A percentile compares a stretch with the other conserved stretches of the same genome.
Conservation (phyloP, 1,139 yeast species). For the Hemisphaericaspora lyxosophila region DNA sequence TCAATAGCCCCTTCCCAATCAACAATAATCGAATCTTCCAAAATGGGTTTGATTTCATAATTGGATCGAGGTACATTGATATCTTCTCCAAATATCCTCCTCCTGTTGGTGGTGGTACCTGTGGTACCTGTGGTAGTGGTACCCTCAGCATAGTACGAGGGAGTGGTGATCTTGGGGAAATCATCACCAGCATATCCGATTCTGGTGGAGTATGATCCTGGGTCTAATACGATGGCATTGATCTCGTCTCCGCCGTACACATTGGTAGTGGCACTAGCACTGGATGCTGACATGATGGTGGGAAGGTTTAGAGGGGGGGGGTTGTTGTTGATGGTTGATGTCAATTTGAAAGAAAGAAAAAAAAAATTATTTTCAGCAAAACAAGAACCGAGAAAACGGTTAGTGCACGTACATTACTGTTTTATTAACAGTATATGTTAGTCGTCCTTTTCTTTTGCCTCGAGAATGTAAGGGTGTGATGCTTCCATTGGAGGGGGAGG, state of each 20-base stretch:
- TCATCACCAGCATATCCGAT: slow-evolving; percentile 96
- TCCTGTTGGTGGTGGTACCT: slow-evolving; percentile 9
- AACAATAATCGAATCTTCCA: slow-evolving; percentile 56
- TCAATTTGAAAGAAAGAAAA: background rate
- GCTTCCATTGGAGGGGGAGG: no score
- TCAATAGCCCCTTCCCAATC: slow-evolving; percentile 80
- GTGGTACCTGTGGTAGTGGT: background rate
- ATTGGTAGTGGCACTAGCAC: slow-evolving; percentile 18
- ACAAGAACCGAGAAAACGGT: background rate
- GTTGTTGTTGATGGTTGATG: background rate
- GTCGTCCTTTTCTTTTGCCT: no score
- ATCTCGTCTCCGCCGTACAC: slow-evolving; percentile 73
- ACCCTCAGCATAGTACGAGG: slow-evolving; percentile 52
- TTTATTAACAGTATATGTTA: no score
- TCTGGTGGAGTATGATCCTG: slow-evolving; percentile 81
- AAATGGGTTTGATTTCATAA: slow-evolving; percentile 55
- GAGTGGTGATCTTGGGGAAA: slow-evolving; percentile 72
- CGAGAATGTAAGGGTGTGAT: no score
- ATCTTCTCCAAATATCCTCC: slow-evolving; percentile 53
- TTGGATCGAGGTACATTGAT: slow-evolving; percentile 54
- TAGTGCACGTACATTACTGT: slow-evolving; percentile 1
- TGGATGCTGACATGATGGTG: slow-evolving; percentile 14
- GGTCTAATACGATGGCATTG: slow-evolving; percentile 86
- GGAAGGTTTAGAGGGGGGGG: background rate
- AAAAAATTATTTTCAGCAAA: background rate